Base-by-base conservation (phyloP, 345 rosid species). In the Syzygium grande region DNA sequence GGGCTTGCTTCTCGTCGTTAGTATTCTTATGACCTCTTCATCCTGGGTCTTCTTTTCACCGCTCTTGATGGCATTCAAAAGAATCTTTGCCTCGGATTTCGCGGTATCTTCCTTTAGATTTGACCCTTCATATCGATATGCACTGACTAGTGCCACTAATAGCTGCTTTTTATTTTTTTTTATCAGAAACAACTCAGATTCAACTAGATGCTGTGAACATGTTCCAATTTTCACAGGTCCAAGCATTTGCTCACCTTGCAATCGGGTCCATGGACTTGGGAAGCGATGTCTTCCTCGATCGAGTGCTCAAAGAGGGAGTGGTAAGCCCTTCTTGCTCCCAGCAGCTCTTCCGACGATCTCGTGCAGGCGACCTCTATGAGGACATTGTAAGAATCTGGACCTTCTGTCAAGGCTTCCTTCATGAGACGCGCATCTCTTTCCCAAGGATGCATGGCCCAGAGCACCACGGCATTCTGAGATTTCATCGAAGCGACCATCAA, bases 341-440 rank as follows among this genome's bases (percentile, higher is more conserved):
- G 87, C 22, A 98, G 92, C 86, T 95, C 96, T 7, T 95, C 93
- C 2, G 99, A 91, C 46, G 99, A 93, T 87, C 98, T 92, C 5
- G 98, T 94, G 90, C 99, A 95, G 10, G 99, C 94, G 8, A 95
- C 91, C 92, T 98, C 99, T 13, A 93, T 95, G 6, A 95, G 94
- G 84, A 93, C 89, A 68, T 89, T 91, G 87, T 94, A 94, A 11
- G 92, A 87, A 27, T 92, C 87, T 22, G 94, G 90, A 5, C 95
- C 96, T 83, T 94, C 92, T 51, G 21, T 89, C 86, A 98, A 89
- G 22, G 98, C 94, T 80, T 95, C 94, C 88, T 93, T 92, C 59
- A 95, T 52, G 91, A 95, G 87, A 84, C 98, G 95, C 3, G 99
- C 99, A 86, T 96, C 99, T 89, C 98, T 95, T 91, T 98, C 98